Percentiles rank a stretch among this genome's conserved stretches.
Conservation (phyloP, 2,329 filamentous ascomycete genomes). For the Aciculosporium take region DNA sequence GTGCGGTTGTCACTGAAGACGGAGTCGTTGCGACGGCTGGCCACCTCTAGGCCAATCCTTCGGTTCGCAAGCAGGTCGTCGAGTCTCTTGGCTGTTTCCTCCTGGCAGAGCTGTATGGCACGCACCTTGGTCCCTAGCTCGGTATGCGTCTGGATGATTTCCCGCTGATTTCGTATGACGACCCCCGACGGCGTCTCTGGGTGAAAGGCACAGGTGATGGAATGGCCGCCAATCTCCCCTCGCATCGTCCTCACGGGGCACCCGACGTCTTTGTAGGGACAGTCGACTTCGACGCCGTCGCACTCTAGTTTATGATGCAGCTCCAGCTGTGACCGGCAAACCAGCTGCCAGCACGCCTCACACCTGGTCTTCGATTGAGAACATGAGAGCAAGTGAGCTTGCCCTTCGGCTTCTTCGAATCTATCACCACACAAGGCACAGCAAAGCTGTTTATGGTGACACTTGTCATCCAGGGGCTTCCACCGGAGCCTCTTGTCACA, state of each 20-base stretch:
- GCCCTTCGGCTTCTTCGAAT: constrained; percentile 30
- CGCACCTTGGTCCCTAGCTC: constrained; percentile 22
- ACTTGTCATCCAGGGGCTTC: constrained; percentile 36
- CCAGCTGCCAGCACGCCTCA: constrained; percentile 30
- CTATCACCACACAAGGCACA: constrained; percentile 41
- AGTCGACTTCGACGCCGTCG: constrained; percentile 35
- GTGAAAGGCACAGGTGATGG: constrained; percentile 35
- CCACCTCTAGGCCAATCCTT: constrained; percentile 8
- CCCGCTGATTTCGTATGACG: constrained; percentile 32
- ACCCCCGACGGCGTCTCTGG: constrained; percentile 34
- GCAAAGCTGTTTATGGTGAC: constrained; percentile 35
- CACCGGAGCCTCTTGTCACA: constrained; percentile 39
- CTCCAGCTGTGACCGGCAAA: constrained; percentile 30
- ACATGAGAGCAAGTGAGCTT: constrained; percentile 27
- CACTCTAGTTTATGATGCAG: constrained; percentile 34
- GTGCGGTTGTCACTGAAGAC: constrained; percentile 34
- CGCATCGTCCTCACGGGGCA: constrained; percentile 21
- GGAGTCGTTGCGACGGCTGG: constrained; percentile 15
- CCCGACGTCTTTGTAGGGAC: constrained; percentile 25
- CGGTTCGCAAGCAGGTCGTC: constrained; percentile 25
- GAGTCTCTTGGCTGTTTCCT: constrained; percentile 19
- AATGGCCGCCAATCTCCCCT: constrained; percentile 29
- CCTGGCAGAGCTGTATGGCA: constrained; percentile 20
- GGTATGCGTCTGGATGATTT: constrained; percentile 29
- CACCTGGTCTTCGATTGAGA: constrained; percentile 34